A percentile compares a stretch with the other conserved stretches of the same genome.
Conservation (phyloP, 495 filamentous ascomycete species). For the Xylaria castorea region DNA sequence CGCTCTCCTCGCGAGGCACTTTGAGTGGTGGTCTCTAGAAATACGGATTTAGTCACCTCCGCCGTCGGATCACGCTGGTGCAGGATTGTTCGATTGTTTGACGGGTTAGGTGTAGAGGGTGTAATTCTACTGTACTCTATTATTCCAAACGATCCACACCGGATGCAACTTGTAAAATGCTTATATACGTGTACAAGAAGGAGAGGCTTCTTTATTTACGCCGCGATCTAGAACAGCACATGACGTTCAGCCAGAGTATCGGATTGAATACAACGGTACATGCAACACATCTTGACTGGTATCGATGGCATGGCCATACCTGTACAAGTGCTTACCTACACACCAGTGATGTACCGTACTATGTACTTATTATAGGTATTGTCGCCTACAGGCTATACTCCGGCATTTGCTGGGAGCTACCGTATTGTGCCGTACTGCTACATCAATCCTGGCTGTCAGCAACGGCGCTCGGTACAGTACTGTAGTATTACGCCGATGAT, state of each 20-base stretch:
- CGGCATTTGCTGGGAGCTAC: conserved; percentile 1
- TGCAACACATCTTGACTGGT: background rate
- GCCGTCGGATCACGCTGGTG: background rate
- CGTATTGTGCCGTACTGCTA: background rate
- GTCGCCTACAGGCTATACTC: background rate
- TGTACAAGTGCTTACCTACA: conserved; percentile 9
- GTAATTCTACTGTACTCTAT: background rate
- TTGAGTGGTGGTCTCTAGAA: background rate
- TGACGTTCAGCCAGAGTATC: background rate
- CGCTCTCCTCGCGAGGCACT: background rate
- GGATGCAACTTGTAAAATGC: background rate
- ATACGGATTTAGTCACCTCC: background rate
- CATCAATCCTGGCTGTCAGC: background rate
- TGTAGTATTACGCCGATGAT: background rate
- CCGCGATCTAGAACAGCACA: background rate
- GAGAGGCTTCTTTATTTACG: background rate
- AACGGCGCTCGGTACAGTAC: background rate
- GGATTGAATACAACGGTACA: background rate
- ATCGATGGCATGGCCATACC: background rate
- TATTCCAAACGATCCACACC: background rate
- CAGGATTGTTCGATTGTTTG: background rate
- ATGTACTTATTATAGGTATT: background rate
- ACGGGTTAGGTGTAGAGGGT: background rate
- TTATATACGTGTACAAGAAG: background rate
- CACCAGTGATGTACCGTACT: background rate